These are phyloP conservation scores for Pseudogymnoascus destructans DNA, from an alignment of 2,329 filamentous ascomycete genomes.

Conservation along the genomic window DNA sequence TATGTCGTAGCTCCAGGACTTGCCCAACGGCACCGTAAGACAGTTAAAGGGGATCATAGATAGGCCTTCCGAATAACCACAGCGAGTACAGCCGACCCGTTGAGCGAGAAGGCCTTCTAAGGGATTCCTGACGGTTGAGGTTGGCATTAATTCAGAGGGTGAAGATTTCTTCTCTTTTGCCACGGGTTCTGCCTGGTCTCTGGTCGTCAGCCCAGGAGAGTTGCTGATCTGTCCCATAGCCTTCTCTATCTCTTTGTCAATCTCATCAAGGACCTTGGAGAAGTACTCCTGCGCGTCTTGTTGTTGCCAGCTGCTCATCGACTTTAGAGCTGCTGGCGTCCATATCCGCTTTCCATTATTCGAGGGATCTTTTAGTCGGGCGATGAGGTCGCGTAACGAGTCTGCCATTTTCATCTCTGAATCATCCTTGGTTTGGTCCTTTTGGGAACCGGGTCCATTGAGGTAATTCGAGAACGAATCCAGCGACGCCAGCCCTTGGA, in stretches of 20 bases:
- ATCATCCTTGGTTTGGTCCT: constrained; percentile 2
- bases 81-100: constrained; percentile 73
- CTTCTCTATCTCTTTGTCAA: constrained; percentile 62
- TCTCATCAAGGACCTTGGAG: constrained; percentile 72
- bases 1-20: constrained; percentile 51
- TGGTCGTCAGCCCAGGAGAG: constrained; percentile 12
- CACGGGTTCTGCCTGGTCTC: neutral
- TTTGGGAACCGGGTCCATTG: constrained; percentile 26
- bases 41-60: constrained; percentile 91
- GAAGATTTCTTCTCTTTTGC: neutral
- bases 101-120: constrained; percentile 81
- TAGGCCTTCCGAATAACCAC: constrained; percentile 76
- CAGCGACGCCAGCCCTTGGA: constrained; percentile 72
- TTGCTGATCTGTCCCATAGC: constrained; percentile 27
- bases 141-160: constrained; percentile 8
- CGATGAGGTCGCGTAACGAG: constrained; percentile 42
- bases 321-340: constrained; percentile 72
- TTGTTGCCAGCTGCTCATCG: constrained; percentile 89
- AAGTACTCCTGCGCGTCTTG: constrained; percentile 98
- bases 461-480: constrained; percentile 57
- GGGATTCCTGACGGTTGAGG: constrained; percentile 48
- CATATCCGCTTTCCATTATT: constrained; percentile 69
- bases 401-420: constrained; percentile 25
- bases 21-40: constrained; percentile 69
- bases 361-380: constrained; percentile 52